These are phyloP conservation scores for Pseudogymnoascus sp. DNA, from an alignment of 2,329 filamentous ascomycete genomes.

Conservation along the genomic window DNA sequence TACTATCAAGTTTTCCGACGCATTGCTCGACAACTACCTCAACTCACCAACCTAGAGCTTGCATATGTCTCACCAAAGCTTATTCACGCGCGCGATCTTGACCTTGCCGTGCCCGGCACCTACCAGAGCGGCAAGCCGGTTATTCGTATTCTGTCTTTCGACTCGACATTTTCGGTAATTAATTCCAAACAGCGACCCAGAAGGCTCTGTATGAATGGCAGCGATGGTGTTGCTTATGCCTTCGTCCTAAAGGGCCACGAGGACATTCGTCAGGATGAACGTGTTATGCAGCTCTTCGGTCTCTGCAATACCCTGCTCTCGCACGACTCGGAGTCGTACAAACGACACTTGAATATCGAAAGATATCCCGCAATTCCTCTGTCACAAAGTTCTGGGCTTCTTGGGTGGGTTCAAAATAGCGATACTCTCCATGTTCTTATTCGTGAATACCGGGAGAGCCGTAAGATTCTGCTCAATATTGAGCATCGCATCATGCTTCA, in stretches of 20 bases:
- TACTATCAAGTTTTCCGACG: slow-evolving; percentile 98
- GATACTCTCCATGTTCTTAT: slow-evolving; percentile 96
- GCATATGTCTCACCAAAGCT: slow-evolving; percentile 96
- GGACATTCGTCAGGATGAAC: slow-evolving; percentile 96
- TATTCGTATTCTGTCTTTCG: slow-evolving; percentile 81
- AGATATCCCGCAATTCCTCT: slow-evolving; percentile 94
- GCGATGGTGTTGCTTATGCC: slow-evolving; percentile 78
- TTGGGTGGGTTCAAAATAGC: slow-evolving; percentile 96
- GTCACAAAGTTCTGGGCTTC: slow-evolving; percentile 88
- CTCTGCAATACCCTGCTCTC: slow-evolving; percentile 91
- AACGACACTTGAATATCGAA: slow-evolving; percentile 93
- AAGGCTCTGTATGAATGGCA: slow-evolving; percentile 80
- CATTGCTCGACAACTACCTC: slow-evolving; percentile 86
- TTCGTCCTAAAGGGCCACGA: slow-evolving; percentile 98
- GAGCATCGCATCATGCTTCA: slow-evolving; percentile 99
- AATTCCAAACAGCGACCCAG: slow-evolving; percentile 93
- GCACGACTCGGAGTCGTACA: slow-evolving; percentile 93
- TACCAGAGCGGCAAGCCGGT: slow-evolving; percentile 74
- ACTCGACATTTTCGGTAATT: slow-evolving; percentile 83
- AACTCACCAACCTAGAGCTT: slow-evolving; percentile 85
- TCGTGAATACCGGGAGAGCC: slow-evolving; percentile 90
- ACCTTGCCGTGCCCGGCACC: slow-evolving; percentile 91
- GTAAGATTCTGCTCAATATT: slow-evolving; percentile 97
- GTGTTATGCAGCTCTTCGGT: slow-evolving; percentile 98
- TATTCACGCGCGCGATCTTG: slow-evolving; percentile 74